These are phyloP conservation scores for Quercus alba DNA, from an alignment of 306 rosid genomes.

Conservation along the genomic window DNA sequence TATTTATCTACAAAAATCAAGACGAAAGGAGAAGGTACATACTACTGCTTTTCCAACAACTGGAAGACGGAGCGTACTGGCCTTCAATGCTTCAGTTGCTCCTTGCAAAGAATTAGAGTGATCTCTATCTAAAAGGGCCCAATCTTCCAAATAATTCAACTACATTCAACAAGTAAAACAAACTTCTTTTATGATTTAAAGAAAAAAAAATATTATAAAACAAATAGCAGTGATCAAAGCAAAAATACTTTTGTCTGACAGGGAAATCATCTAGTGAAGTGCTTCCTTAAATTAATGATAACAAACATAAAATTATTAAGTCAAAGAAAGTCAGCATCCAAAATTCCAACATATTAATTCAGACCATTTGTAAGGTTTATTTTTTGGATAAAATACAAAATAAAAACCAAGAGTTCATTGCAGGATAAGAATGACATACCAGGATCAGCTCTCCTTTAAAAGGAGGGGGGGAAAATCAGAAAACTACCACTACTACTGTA, in stretches of 20 bases:
- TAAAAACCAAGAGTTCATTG: neutral
- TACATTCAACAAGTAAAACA: slow-evolving; percentile 41
- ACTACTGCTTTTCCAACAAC: slow-evolving; percentile 86
- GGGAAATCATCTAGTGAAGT: neutral
- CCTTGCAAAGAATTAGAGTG: slow-evolving; percentile 91
- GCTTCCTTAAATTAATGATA: neutral
- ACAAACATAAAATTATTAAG: neutral
- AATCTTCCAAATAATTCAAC: slow-evolving; percentile 87
- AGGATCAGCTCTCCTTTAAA: too few species aligned
- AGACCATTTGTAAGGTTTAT: neutral
- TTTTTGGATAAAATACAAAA: neutral
- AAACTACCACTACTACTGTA: too few species aligned
- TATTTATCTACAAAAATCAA: neutral
- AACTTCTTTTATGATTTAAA: slow-evolving; percentile 20
- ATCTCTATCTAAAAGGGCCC: slow-evolving; percentile 89
- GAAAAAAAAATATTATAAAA: neutral
- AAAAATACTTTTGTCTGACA: neutral
- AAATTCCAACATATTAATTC: neutral
- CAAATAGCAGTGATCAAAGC: slow-evolving; percentile 16
- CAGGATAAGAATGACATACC: too few species aligned
- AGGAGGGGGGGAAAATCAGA: too few species aligned
- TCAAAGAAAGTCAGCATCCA: neutral
- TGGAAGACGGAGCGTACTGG: slow-evolving; percentile 98
- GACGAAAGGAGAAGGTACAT: slow-evolving; percentile 28
- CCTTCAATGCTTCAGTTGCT: slow-evolving; percentile 96